Conservation (phyloP, 2,329 filamentous ascomycete genomes). For the Sporothrix variecibatus region DNA sequence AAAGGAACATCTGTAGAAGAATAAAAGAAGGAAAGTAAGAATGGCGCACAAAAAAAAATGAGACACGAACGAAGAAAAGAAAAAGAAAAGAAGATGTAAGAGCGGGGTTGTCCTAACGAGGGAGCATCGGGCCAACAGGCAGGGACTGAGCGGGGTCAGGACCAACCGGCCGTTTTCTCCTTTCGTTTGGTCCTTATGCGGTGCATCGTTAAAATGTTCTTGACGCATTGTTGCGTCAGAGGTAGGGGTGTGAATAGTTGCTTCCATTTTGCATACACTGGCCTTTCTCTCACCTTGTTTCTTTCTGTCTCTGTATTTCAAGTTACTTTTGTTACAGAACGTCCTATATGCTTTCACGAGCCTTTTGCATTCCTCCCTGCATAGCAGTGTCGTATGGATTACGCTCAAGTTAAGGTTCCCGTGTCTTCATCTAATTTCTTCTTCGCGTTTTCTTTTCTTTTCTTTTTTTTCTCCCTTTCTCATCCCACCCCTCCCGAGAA, state of each 20-base stretch:
- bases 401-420: neutral
- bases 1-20: neutral
- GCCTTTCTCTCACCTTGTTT: neutral
- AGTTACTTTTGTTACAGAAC: neutral
- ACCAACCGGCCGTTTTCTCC: conserved; percentile 11
- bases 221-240: conserved; percentile 15
- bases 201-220: neutral
- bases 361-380: neutral
- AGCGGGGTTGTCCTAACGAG: neutral
- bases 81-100: neutral
- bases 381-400: neutral
- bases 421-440: no score
- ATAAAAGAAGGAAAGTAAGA: neutral
- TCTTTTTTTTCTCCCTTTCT: neutral
- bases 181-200: neutral
- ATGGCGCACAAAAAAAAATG: neutral
- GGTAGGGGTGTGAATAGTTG: neutral
- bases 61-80: neutral
- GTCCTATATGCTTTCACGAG: no score
- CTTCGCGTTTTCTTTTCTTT: neutral
- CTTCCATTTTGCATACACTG: neutral
- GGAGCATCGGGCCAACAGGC: neutral
- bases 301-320: neutral
- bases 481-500: neutral
- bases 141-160: conserved; percentile 7